phyloP scores from a whole-genome alignment of 2,329 filamentous ascomycete genomes.

The Plenodomus lindquistii region DNA sequence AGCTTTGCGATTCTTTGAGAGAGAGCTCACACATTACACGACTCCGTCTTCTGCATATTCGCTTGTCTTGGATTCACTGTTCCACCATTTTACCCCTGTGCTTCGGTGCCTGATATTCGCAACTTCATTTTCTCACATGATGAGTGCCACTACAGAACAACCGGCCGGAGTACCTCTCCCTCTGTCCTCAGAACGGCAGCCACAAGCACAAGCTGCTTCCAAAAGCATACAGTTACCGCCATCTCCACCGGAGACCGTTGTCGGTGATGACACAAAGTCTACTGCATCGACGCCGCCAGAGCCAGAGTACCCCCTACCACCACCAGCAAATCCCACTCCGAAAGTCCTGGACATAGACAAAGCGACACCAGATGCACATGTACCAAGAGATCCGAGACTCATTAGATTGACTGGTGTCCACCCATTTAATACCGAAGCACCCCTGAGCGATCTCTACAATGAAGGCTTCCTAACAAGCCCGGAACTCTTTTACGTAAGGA shows the following conservation, averaged over 20 bases:
- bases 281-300: conserved; percentile 18
- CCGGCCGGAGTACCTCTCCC: conserved; percentile 17
- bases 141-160: conserved; percentile 21
- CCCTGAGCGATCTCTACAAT: conserved; percentile 75
- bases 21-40: background rate
- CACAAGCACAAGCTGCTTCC: conserved; percentile 20
- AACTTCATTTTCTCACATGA: conserved; percentile 7
- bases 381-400: conserved; percentile 76
- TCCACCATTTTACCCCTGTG: background rate
- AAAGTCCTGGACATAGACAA: conserved; percentile 74
- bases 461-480: conserved; percentile 84
- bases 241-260: conserved; percentile 41
- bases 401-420: conserved; percentile 87
- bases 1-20: background rate
- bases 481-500: conserved; percentile 88
- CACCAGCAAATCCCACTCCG: conserved; percentile 60
- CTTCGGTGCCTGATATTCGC: background rate
- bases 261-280: conserved; percentile 34
- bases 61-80: background rate
- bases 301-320: conserved; percentile 67
- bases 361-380: conserved; percentile 81
- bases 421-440: conserved; percentile 89
- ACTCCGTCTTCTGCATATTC: background rate
- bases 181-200: conserved; percentile 17
- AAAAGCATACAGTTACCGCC: conserved; percentile 31